Evolutionary conservation across 371 early-diverging fungal species (phyloP).

Genomic region (Syncephalastrum racemosum): DNA sequence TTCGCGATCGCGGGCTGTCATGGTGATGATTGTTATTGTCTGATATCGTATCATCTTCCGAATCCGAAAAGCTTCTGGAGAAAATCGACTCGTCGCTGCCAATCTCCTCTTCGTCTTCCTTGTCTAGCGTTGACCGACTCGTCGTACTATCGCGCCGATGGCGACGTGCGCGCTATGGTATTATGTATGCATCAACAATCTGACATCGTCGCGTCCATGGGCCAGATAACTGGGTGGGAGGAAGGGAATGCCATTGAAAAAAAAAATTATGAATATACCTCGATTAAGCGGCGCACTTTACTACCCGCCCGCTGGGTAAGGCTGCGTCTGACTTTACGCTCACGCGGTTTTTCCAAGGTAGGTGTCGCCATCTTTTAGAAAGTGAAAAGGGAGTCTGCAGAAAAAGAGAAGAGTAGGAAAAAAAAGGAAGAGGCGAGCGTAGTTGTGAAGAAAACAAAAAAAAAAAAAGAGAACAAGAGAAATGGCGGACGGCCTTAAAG

Average conservation of each 20-base stretch:
- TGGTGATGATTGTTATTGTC: no score
- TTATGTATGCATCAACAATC: no score
- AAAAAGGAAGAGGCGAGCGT: neutral
- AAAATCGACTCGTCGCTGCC: no score
- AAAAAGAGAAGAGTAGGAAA: neutral
- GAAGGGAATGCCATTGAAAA: neutral
- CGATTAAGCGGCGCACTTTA: slow-evolving; percentile 11
- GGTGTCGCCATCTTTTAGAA: slow-evolving; percentile 4
- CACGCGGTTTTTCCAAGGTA: neutral
- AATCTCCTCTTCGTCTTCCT: slow-evolving; percentile 4
- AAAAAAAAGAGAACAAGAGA: neutral
- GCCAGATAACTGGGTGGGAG: neutral
- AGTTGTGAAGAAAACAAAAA: slow-evolving; percentile 3
- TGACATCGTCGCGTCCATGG: no score
- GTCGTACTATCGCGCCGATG: no score
- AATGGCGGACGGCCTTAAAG: neutral
- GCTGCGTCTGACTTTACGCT: slow-evolving; percentile 4
- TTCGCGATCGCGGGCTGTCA: no score
- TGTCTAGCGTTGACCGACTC: neutral
- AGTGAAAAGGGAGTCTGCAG: neutral
- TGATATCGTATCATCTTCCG: no score
- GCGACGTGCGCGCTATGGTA: no score
- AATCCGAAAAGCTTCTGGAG: no score
- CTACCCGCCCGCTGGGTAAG: slow-evolving; percentile 14
- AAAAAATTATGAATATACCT: slow-evolving; percentile 8